These are phyloP conservation scores for Besnoitia besnoiti DNA, from an alignment of 169 alveolate genomes.

Conservation along the genomic window DNA sequence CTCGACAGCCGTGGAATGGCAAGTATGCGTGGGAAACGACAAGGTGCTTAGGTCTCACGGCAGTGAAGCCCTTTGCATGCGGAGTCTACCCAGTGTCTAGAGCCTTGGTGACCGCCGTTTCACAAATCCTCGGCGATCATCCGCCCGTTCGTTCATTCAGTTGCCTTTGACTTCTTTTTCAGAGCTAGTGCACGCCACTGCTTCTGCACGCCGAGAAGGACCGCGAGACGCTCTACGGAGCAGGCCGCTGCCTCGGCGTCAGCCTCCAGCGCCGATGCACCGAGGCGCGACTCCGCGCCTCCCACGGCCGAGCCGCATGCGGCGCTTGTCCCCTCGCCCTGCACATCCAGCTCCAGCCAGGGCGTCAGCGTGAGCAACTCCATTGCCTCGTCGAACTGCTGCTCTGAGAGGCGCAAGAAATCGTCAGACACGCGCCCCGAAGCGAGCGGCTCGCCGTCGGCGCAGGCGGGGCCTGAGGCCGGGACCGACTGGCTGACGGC, in stretches of 20 bases:
- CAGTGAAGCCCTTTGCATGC: too few relatives aligned
- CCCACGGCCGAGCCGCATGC: not conserved
- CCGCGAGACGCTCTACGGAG: not conserved
- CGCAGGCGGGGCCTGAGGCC: not conserved
- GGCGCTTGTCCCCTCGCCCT: not conserved
- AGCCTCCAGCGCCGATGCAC: not conserved
- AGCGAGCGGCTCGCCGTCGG: not conserved
- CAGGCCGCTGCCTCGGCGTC: not conserved
- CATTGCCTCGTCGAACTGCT: slow-evolving; percentile 33
- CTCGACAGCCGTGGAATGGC: too few relatives aligned
- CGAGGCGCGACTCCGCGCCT: too few relatives aligned
- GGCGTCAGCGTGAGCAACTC: slow-evolving; percentile 57
- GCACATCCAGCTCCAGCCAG: slow-evolving; percentile 46
- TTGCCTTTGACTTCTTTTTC: too few relatives aligned
- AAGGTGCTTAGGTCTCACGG: too few relatives aligned
- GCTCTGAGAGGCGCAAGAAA: slow-evolving; percentile 4
- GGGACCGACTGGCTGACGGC: not conserved
- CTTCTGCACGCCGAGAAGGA: not conserved
- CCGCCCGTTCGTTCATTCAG: too few relatives aligned
- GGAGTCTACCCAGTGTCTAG: too few relatives aligned
- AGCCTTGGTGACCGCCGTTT: too few relatives aligned
- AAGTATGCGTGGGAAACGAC: too few relatives aligned
- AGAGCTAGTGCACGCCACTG: not conserved
- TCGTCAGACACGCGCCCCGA: not conserved
- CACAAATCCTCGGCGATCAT: too few relatives aligned